Percentiles rank a stretch among this genome's conserved stretches.
Evolutionary conservation across 129 eudicot species (phyloP).

Genomic region (Tanacetum coccineum): DNA sequence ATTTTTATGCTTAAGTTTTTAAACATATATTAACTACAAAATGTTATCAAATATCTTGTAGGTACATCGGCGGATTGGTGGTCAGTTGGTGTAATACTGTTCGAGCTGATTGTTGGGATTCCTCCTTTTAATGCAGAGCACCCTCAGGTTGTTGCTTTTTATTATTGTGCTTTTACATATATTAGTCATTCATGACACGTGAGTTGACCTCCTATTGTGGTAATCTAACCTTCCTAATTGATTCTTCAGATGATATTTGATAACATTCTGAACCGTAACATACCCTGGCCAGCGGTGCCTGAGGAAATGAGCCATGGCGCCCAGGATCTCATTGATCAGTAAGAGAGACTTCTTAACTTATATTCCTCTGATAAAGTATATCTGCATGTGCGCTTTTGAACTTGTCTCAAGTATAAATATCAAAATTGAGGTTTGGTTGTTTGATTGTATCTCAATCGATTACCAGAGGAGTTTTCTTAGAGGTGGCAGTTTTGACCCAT

Average conservation of each 20-base stretch:
- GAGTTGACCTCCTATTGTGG: neutral
- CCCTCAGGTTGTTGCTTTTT: slow-evolving; percentile 67
- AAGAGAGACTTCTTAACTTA: slow-evolving; percentile 28
- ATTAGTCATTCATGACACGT: neutral
- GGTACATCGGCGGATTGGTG: slow-evolving; percentile 98
- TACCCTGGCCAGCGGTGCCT: slow-evolving; percentile 95
- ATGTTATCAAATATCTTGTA: slow-evolving; percentile 24
- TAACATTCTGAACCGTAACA: slow-evolving; percentile 87
- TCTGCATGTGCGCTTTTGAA: slow-evolving; percentile 1
- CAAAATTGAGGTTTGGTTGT: neutral
- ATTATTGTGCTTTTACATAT: slow-evolving; percentile 1
- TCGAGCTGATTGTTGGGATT: slow-evolving; percentile 93
- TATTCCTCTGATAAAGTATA: neutral
- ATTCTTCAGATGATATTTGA: slow-evolving; percentile 73
- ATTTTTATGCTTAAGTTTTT: neutral
- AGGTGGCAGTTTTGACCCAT: neutral
- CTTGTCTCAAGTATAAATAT: neutral
- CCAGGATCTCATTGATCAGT: slow-evolving; percentile 80
- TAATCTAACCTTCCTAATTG: slow-evolving; percentile 7
- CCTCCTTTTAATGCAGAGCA: slow-evolving; percentile 99
- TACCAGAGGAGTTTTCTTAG: too few relatives aligned
- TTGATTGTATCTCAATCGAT: neutral
- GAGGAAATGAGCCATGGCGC: slow-evolving; percentile 94
- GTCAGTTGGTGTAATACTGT: slow-evolving; percentile 95
- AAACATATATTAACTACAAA: neutral